Evolutionary conservation across 1,284 basidiomycete genomes (phyloP).

Genomic region (Anthracocystis walkeri): DNA sequence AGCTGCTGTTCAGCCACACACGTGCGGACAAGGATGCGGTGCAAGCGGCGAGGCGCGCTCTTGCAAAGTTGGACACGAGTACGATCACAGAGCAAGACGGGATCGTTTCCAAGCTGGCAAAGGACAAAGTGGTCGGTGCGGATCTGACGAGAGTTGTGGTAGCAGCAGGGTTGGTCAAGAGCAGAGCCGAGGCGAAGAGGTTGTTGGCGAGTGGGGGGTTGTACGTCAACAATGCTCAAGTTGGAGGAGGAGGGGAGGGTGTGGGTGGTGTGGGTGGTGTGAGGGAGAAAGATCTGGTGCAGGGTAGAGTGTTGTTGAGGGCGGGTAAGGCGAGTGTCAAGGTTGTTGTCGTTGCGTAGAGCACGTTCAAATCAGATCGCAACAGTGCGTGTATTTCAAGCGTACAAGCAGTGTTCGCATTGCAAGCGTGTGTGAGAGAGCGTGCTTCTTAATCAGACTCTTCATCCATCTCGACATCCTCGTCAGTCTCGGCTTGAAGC

Average conservation of each 20-base stretch:
- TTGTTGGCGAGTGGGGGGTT: slow-evolving; percentile 26
- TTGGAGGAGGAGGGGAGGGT: not conserved
- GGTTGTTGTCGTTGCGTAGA: slow-evolving; percentile 3
- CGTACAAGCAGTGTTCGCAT: not conserved
- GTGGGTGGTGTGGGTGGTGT: too few relatives aligned
- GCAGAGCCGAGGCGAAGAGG: slow-evolving; percentile 34
- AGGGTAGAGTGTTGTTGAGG: slow-evolving; percentile 6
- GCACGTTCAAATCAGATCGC: too few relatives aligned
- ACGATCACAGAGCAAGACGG: not conserved
- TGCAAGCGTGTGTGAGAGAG: not conserved
- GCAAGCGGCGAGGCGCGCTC: slow-evolving; percentile 70
- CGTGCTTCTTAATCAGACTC: not conserved
- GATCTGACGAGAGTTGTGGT: slow-evolving; percentile 13
- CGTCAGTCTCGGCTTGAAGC: not conserved
- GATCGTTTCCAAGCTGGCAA: not conserved
- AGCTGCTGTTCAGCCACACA: slow-evolving; percentile 73
- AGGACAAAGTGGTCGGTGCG: slow-evolving; percentile 8
- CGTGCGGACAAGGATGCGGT: not conserved
- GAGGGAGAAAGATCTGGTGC: slow-evolving; percentile 10
- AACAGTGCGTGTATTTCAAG: too few relatives aligned
- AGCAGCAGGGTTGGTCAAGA: slow-evolving; percentile 16
- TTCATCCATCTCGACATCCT: slow-evolving; percentile 29
- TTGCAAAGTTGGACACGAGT: not conserved
- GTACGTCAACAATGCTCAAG: slow-evolving; percentile 39
- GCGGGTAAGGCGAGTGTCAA: slow-evolving; percentile 25